Percentiles rank a stretch among this genome's conserved stretches.
Evolutionary conservation across 441 rosid genomes (phyloP).

Genomic region (Brassica hybrid): DNA sequence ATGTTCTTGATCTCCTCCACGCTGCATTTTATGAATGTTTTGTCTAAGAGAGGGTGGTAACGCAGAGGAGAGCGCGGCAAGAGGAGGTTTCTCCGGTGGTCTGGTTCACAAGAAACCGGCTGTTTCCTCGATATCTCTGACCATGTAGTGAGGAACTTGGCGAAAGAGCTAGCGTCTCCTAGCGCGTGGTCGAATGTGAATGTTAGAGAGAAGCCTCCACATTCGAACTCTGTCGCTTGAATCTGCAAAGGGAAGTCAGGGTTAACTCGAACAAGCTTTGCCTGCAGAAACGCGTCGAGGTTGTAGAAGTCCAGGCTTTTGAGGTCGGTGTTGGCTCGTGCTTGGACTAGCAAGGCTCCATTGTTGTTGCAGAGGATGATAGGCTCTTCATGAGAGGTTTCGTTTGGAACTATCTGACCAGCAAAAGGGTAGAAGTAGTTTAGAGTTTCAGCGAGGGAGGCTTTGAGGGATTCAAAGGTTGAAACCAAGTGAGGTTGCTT

Average conservation of each 20-base stretch:
- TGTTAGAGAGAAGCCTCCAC: constrained; percentile 74
- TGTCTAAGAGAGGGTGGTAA: constrained; percentile 62
- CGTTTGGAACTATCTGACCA: constrained; percentile 62
- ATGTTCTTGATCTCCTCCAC: constrained; percentile 66
- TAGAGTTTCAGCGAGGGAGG: constrained; percentile 60
- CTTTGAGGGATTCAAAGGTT: constrained; percentile 50
- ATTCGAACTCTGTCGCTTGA: constrained; percentile 61
- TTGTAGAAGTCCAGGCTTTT: constrained; percentile 61
- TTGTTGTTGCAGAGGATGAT: constrained; percentile 68
- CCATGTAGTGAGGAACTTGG: constrained; percentile 69
- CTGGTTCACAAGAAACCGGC: constrained; percentile 64
- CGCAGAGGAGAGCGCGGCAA: constrained; percentile 63
- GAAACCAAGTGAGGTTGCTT: constrained; percentile 29
- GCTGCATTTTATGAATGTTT: constrained; percentile 64
- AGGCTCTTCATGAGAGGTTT: constrained; percentile 61
- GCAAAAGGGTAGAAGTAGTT: constrained; percentile 72
- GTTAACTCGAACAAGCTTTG: constrained; percentile 58
- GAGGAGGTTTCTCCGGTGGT: constrained; percentile 68
- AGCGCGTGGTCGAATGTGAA: constrained; percentile 89
- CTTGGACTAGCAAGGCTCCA: constrained; percentile 71
- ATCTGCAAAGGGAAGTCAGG: constrained; percentile 59
- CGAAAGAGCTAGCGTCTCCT: constrained; percentile 79
- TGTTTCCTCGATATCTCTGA: constrained; percentile 63
- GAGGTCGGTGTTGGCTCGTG: constrained; percentile 56
- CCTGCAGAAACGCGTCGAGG: constrained; percentile 51